A percentile compares a stretch with the other conserved stretches of the same genome.
phyloP scores from a whole-genome alignment of 1,139 yeast genomes.

The Protomyces gravidus region DNA sequence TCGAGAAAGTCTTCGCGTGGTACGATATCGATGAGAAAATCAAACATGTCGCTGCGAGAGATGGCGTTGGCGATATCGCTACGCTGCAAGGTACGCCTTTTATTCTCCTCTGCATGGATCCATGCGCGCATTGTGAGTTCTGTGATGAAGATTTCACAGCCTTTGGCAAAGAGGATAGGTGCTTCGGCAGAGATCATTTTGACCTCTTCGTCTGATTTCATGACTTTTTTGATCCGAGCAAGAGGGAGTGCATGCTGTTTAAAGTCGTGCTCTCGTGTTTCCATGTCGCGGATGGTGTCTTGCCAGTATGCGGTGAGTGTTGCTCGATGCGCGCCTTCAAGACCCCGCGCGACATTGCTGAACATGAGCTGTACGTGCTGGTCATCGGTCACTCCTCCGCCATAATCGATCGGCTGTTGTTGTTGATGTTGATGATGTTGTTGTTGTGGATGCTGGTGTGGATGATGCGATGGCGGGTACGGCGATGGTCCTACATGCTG shows the following conservation, averaged over 20 bases:
- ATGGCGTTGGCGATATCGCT: constrained; percentile 94
- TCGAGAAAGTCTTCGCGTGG: constrained; percentile 51
- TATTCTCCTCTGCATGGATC: constrained; percentile 96
- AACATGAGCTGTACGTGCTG: constrained; percentile 43
- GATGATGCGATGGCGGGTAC: neutral
- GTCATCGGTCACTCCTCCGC: neutral
- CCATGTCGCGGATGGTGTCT: constrained; percentile 84
- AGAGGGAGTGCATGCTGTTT: constrained; percentile 90
- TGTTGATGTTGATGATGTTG: neutral
- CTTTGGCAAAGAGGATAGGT: constrained; percentile 92
- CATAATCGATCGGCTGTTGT: neutral
- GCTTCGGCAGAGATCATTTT: constrained; percentile 98
- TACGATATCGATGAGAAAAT: constrained; percentile 88
- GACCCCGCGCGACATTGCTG: constrained; percentile 89
- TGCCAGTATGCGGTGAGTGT: constrained; percentile 97
- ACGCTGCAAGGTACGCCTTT: constrained; percentile 86
- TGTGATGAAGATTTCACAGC: constrained; percentile 93
- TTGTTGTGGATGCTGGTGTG: neutral
- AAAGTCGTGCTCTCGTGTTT: constrained; percentile 84
- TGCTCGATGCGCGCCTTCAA: constrained; percentile 74
- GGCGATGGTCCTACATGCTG: neutral
- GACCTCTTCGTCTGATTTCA: constrained; percentile 97
- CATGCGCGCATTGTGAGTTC: constrained; percentile 97
- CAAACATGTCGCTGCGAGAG: constrained; percentile 94
- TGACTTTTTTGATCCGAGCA: constrained; percentile 85